Base-by-base conservation (phyloP, 2,329 filamentous ascomycete species). In the Pseudogymnoascus sp. region DNA sequence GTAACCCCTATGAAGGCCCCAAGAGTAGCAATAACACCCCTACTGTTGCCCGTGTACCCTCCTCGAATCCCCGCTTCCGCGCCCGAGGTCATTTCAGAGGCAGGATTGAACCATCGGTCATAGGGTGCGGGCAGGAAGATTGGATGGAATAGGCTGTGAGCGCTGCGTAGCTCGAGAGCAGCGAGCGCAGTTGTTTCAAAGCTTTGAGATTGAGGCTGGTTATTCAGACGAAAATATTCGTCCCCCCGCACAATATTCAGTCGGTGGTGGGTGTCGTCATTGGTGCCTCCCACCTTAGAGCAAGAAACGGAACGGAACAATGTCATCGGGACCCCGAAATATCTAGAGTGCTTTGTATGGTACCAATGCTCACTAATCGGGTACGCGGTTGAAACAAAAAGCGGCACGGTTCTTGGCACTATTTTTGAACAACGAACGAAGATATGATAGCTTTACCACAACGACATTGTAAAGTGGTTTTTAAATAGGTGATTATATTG, bases 1-100 rank as follows among this genome's bases (percentile, higher is more conserved):
- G 73, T 66, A 55, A 75, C 67, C 45, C 70, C 65, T 8, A 73
- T 62, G 61, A 76, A 74, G 60, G 71, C 72, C 28, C 55, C 52
- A 18, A 65, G 25, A 14, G 58, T 60, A 6, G 38, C 58, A 60
- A 40, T 31, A 14, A 40, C 35, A n/a, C 33, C 58, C 8, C 18
- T 60, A 12, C 33, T 60, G 12, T 33, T 55, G n/a, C 49, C 49
- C 1, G 4, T 55, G 9, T 55, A 55, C 28, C 58, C 58, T 31
- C 38, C 38, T 14, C 38, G 58, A 31, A 60, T 40, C 11, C 33
- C 38, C 16, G 8, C 16, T 37, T 0, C 52, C 25, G 11, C 9
- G n/a, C 5, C 33, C 12, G 23, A 4, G 21, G 12, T 4, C 58
- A 60, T 60, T 60, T 60, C 58, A 40, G 11, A 31, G 35, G 35